Evolutionary conservation across 2,329 filamentous ascomycete genomes (phyloP).

Genomic region (Trichoderma atrobrunneum): DNA sequence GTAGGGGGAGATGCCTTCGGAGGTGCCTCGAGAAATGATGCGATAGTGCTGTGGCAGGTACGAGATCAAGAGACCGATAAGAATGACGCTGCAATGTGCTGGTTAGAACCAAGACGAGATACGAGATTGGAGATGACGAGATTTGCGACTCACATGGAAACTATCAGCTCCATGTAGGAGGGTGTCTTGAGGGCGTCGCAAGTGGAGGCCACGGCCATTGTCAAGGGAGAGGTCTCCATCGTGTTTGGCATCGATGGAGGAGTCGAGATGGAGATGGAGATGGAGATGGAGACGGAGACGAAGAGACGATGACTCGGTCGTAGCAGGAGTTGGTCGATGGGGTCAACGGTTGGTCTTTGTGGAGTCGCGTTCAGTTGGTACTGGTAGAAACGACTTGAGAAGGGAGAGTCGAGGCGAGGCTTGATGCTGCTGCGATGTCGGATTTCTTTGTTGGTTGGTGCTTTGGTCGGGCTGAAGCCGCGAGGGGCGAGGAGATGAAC

Average conservation of each 20-base stretch:
- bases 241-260: neutral
- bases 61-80: conserved; percentile 84
- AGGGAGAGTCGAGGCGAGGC: neutral
- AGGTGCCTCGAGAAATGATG: conserved; percentile 80
- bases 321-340: neutral
- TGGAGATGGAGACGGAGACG: neutral
- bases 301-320: neutral
- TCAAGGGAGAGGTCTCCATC: conserved; percentile 22
- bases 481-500: neutral
- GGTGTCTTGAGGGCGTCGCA: conserved; percentile 54
- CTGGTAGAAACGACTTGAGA: neutral
- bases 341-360: neutral
- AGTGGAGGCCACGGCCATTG: conserved; percentile 20
- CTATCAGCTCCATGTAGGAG: conserved; percentile 52
- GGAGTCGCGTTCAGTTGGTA: neutral
- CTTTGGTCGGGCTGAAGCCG: conserved; percentile 9
- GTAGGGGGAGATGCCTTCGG: conserved; percentile 92
- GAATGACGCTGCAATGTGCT: conserved; percentile 56
- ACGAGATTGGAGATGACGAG: neutral
- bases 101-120: neutral
- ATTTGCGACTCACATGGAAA: conserved; percentile 49
- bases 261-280: neutral
- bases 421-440: neutral
- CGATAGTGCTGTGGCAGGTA: conserved; percentile 94
- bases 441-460: neutral